Base-by-base conservation (phyloP, 768 basidiomycete species). In the Cystofilobasidium bisporidii region DNA sequence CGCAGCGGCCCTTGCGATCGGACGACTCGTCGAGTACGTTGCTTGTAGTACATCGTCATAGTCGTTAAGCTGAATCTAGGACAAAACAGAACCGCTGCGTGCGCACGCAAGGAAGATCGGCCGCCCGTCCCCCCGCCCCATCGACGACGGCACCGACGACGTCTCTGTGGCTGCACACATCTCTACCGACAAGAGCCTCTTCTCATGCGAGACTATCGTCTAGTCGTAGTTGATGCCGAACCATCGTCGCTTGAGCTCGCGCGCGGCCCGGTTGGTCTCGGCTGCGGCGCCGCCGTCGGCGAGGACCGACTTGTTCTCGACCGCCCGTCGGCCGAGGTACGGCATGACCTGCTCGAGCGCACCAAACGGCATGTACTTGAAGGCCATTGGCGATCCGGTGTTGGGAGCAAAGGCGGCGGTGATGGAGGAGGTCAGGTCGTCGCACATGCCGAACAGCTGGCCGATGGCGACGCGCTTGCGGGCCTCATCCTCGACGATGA, bases 241-340 rank as follows among this genome's bases (percentile, higher is more conserved):
- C 67, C 67, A 75, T 0, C 77, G 75, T 71, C 78, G 79, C 78
- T 81, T 77, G 47, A 89, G 81, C 73, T 84, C 83, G 15, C 73
- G 74, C 55, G 81, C 81, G 2, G 85, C 84, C 36, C 84, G 75
- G 66, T 75, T 76, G 28, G 86, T 79, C 75, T 90, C 89, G 28
- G 80, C 79, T 2, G 77, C 76, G 0, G 90, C 89, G 17, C 81
- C 84, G 1, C 87, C 87, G 30, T 76, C 76, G 24, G 82, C 77
- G 32, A 97, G 82, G 2, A 96, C 81, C 0, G 86, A 86, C 77
- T 91, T 93, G 80, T 97, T 96, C 84, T 96, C 92, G 55, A 91
- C 85, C 0, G 91, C 92, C 20, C 93, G 81, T 38, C 63, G 82
- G 47, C 86, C 82, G 12, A 96, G 82, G 75, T 94, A 97, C 0